Evolutionary conservation across 352 stramenopile species (phyloP), one percentile per base, ranked within the genome.

Genomic region (Pythium sp.): DNA sequence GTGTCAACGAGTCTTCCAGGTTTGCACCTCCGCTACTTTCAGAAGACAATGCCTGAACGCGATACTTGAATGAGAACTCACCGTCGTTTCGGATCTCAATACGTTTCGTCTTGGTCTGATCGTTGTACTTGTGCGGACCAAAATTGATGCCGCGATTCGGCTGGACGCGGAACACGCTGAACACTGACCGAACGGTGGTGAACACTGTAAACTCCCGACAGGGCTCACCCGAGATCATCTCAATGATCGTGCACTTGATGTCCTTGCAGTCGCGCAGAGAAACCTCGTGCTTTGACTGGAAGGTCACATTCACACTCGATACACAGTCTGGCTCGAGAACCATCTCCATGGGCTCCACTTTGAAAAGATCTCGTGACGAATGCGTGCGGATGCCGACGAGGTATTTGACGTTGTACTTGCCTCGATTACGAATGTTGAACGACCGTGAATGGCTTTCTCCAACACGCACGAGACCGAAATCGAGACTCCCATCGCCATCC

Each of bases 351-450:
- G 95, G 95, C 11, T 93, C 82, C 15, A 98, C 81, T 18, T 72
- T 78, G 59, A 98, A 96, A 4, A 91, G 76, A 28, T 95, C 76
- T 14, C 84, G 74, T 14, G 85, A 77, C 0, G 63, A 56, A n/a
- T 68, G 57, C 38, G 78, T 82, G 38, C 78, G 76, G 24, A 97
- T 80, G 3, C 65, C 70, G 51, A 98, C 68, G 30, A 86, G 69
- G 63, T 89, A 98, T 60, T 94, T 90, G 65, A 98, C 94, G 58
- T 91, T 84, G 78, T 98, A 98, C 72, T 98, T 98, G 8, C 95
- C 95, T 26, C 77, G 78, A 66, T 98, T 98, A 2, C 76, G 75
- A 49, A 98, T 88, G 18, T 72, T 90, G 68, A 98, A 97, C 12
- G 76, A 79, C 2, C 93, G 79, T 9, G 75, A 76, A 18, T 81